A percentile compares a stretch with the other conserved stretches of the same genome.
Conservation (phyloP, 2,329 filamentous ascomycete species). For the Hirsutella minnesotensis region DNA sequence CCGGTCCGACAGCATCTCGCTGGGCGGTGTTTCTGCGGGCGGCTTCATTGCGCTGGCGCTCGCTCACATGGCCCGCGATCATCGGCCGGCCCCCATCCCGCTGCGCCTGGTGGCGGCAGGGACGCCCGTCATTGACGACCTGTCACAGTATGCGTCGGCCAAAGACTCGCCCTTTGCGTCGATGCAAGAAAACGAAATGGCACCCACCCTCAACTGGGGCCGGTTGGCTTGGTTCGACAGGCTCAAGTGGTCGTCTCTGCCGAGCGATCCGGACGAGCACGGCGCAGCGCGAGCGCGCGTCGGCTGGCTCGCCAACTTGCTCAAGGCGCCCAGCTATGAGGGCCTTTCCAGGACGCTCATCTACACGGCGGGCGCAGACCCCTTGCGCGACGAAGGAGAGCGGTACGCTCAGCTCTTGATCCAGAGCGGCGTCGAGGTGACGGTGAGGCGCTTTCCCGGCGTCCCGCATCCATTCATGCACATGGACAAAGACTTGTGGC, state of each 20-base stretch:
- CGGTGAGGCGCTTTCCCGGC: conserved; percentile 30
- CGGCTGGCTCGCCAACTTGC: conserved; percentile 19
- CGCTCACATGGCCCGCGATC: conserved; percentile 28
- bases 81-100: conserved; percentile 15
- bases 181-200: conserved; percentile 27
- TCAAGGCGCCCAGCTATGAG: conserved; percentile 21
- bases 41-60: conserved; percentile 25
- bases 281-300: conserved; percentile 6
- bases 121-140: conserved; percentile 27
- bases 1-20: conserved; percentile 22
- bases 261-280: conserved; percentile 5
- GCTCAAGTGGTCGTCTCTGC: conserved; percentile 18
- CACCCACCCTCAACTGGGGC: conserved; percentile 30
- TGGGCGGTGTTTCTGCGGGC: conserved; percentile 34
- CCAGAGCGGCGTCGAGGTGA: conserved; percentile 31
- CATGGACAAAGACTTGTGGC: conserved; percentile 28
- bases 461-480: conserved; percentile 39
- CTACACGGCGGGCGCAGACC: conserved; percentile 31
- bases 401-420: conserved; percentile 29
- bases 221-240: conserved; percentile 28
- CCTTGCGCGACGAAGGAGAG: conserved; percentile 36
- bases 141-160: conserved; percentile 21
- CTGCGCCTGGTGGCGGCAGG: conserved; percentile 25
- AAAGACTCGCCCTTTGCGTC: conserved; percentile 26
- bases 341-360: conserved; percentile 26